phyloP scores from a whole-genome alignment of 2,329 filamentous ascomycete genomes.

The Ophiosphaerella herpotricha region DNA sequence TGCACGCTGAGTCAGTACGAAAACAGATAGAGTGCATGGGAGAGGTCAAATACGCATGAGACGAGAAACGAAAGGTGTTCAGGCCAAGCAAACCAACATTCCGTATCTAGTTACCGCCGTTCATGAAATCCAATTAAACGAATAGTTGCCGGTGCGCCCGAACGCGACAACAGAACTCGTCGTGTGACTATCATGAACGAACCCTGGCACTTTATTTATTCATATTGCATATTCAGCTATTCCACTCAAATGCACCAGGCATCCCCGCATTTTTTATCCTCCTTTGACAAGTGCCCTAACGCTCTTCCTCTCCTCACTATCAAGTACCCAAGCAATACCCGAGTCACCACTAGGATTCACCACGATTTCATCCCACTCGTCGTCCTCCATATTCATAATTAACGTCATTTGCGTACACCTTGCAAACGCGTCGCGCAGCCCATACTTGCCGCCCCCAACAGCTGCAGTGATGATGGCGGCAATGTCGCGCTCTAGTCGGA shows the following conservation, averaged over 20 bases:
- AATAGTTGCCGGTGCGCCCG: background rate
- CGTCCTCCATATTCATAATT: conserved; percentile 92
- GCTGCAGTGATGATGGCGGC: conserved; percentile 69
- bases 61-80: background rate
- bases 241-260: background rate
- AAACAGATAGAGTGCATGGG: background rate
- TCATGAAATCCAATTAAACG: background rate
- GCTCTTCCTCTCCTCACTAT: conserved; percentile 72
- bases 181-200: no score
- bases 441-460: conserved; percentile 73
- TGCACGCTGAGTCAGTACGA: background rate
- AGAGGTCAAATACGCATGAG: background rate
- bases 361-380: conserved; percentile 84
- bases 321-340: conserved; percentile 73
- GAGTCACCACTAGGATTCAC: conserved; percentile 54
- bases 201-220: conserved; percentile 5
- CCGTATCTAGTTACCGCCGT: no score
- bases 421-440: conserved; percentile 75
- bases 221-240: conserved; percentile 16
- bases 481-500: conserved; percentile 83
- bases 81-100: conserved; percentile 8
- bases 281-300: conserved; percentile 69
- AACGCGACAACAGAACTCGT: background rate
- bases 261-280: background rate
- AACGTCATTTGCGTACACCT: conserved; percentile 80